Percentiles rank a stretch among this genome's conserved stretches.
Evolutionary conservation across 495 filamentous ascomycete genomes (phyloP).

Genomic region (Hypoxylon fragiforme): DNA sequence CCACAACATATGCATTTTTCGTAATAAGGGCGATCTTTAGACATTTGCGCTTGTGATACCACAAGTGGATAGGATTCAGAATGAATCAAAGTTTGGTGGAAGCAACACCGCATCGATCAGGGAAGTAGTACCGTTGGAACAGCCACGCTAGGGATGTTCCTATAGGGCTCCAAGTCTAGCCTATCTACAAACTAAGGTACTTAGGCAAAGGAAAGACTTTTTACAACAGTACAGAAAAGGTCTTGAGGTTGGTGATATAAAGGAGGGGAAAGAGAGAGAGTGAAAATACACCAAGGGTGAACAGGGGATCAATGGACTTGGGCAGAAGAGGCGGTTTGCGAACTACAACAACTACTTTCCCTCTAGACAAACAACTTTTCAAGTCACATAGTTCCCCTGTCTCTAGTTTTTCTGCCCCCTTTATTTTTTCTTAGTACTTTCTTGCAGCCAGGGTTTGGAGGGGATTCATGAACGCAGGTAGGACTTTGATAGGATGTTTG

Average conservation of each 20-base stretch:
- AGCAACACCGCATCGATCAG: conserved; percentile 19
- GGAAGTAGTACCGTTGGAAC: conserved; percentile 26
- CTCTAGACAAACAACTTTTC: conserved; percentile 27
- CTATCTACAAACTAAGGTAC: background rate
- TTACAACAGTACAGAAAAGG: conserved; percentile 20
- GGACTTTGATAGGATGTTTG: conserved; percentile 51
- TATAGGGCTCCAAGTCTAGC: conserved; percentile 22
- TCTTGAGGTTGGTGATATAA: conserved; percentile 23
- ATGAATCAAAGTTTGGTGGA: conserved; percentile 32
- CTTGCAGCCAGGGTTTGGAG: conserved; percentile 36
- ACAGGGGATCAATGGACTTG: conserved; percentile 2
- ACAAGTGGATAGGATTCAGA: conserved; percentile 36
- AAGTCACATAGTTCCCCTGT: conserved; percentile 23
- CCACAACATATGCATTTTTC: conserved; percentile 30
- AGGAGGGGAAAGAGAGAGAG: too few species aligned
- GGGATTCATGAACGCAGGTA: conserved; percentile 45
- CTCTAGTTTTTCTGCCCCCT: conserved; percentile 41
- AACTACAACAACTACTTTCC: conserved; percentile 13
- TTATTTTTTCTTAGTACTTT: conserved; percentile 46
- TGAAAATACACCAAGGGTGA: conserved; percentile 15
- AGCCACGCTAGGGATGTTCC: conserved; percentile 19
- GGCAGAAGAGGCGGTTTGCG: conserved; percentile 4
- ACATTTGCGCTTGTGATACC: conserved; percentile 32
- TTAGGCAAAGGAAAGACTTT: conserved; percentile 11
- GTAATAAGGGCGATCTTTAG: conserved; percentile 37